Base-by-base conservation (phyloP, 1,284 basidiomycete genomes). In the Ceratobasidium theobromae region DNA sequence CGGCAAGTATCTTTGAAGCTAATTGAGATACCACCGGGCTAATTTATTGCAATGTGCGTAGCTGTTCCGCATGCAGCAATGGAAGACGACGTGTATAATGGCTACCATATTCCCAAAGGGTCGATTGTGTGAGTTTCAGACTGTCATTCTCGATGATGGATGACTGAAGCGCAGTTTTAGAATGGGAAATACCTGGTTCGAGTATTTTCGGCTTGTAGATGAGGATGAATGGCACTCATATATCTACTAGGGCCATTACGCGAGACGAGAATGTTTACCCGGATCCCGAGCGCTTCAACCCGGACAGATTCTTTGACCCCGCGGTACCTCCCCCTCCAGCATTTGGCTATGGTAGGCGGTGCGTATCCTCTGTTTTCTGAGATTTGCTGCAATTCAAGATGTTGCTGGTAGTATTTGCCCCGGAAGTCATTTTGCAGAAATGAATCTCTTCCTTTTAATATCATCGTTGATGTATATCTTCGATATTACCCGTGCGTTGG, bases 21-120 rank as follows among this genome's bases (percentile, higher is more conserved):
- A 32, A 32, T 3, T 45, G 16, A 27, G 14, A 25, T 8, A 38
- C 8, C 16, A 8, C 35, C 35, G n/a, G 35, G 16, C 16, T 53
- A n/a, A 14, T 23, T 9, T 8, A 38, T 33, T 12, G n/a, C 6
- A 41, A 14, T 18, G 25, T 41, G 9, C 16, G 4, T 41, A 60
- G 57, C 45, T 2, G 25, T 60, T 12, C 57, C 57, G 8, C 57
- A 60, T 38, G 32, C 57, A 2, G 43, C 45, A 11, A 60, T 49
- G 57, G 57, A 60, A 38, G 57, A 60, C 4, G 57, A 60, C n/a
- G 3, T 12, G n/a, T 60, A 60, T 21, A 33, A n/a, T 12, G 57
- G 57, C 1, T 60, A 60, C 27, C 21, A n/a, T 9, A 60, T 60
- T 14, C 57, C 57, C 4, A 48, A 60, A 38, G 57, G 57, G 4